Base-by-base conservation (phyloP, 2,329 filamentous ascomycete genomes). In the Chaetomium sp. region DNA sequence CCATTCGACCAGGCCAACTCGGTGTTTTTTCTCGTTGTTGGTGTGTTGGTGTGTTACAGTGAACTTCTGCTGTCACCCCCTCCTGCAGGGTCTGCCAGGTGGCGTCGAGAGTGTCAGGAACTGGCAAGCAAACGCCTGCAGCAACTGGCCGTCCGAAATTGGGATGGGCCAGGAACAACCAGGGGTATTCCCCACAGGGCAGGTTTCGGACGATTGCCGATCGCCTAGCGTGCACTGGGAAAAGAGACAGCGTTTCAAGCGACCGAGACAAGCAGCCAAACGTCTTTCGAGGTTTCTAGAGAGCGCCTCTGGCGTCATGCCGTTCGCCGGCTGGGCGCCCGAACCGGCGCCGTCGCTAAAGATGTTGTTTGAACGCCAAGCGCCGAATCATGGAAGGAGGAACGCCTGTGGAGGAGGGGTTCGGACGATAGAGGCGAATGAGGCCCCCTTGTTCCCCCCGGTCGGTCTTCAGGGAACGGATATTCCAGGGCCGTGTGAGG, bases 181-280 rank as follows among this genome's bases (percentile, higher is more conserved):
- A 11, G 11, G 6, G 40, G 11, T 36, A 9, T 3, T 41, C 46
- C 43, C 55, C 51, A 47, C 55, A 10, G 33, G 4, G 41, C 19
- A 44, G 40, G 55, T 57, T 57, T 57, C 55, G 36, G 42, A 57
- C 51, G 35, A 42, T 53, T 53, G 55, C 19, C 50, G 51, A 57
- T 57, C 55, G 8, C 8, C 37, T 2, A 34, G 19, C 19, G 19
- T 27, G 19, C 19, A 27, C 19, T 27, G 19, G 19, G 19, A 34
- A 42, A 43, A 50, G 47, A 35, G 35, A 12, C 46, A 19, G 32
- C 45, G 55, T 46, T 53, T 53, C 51, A 48, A 6, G 44, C 36
- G 14, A 54, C 10, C 48, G 35, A 44, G 34, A 33, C 34, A 14
- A 14, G 11, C 40, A 42, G 14, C 11, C 40, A 7, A 47, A 38